Evolutionary conservation across 331 rosid genomes (phyloP), one percentile per base, ranked within the genome.

Genomic region (Pyrus hybrid): DNA sequence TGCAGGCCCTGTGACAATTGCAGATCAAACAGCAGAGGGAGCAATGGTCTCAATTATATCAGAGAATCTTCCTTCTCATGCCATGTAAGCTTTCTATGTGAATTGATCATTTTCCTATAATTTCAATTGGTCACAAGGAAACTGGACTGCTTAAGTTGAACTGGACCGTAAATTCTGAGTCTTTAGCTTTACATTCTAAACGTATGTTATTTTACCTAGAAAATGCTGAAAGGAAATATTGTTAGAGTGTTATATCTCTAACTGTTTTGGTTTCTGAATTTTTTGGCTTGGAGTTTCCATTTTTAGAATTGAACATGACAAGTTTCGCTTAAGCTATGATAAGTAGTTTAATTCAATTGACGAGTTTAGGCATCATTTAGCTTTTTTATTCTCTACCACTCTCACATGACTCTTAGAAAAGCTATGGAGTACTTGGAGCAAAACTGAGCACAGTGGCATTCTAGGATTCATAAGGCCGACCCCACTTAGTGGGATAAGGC

Each of bases 1-100:
- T 72, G 78, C 81, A 93, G 98, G 98, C 82, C 99, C 97, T 47
- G 99, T 92, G 47, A 94, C 96, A 60, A 83, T 90, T 72, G 99
- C 99, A 3, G 99, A 94, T 83, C 87, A 79, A 84, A 81, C 91
- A 43, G 97, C 99, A 6, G 99, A 94, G 86, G 97, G 89, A 74
- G 83, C 93, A 49, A 94, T 92, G 97, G 86, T 83, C 64, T 88
- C 99, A 13, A 66, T 84, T 77, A 63, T 91, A 62, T 77, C 53
- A 7, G 80, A 92, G 35, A 88, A 62, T 80, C 86, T 92, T 49
- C 96, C 99, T 64, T 87, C 93, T 79, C 99, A 94, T 83, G 97
- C 97, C 20, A 81, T 92, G 99, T 94, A 67, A 37, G 45, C 2
- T 37, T 37, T 37, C 13, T 37, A 10, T 77, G 63, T 66, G 47